Base-by-base conservation (phyloP, 257 asterid species). In the Avicennia marina region DNA sequence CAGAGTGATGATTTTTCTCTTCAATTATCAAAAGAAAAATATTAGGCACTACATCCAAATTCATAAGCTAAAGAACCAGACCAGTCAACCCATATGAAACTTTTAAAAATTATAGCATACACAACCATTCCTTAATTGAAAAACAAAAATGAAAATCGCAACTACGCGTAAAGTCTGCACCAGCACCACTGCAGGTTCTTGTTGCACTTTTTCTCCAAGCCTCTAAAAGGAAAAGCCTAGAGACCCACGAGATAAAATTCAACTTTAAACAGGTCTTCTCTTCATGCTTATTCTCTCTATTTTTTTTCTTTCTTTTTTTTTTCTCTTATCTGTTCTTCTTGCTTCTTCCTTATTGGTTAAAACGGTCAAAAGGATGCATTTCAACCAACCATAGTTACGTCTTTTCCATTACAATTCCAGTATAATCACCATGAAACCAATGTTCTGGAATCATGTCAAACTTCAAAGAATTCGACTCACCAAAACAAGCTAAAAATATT, bases 381-480 rank as follows among this genome's bases (percentile, higher is more conserved):
- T 45, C 47, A 11, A 64, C 52, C 39, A 57, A 18, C 63, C 29
- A 43, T 26, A 46, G 48, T 49, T 29, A 29, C 7, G 47, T 20
- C 59, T 56, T 43, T 44, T 18, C 25, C 40, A 24, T 40, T 46
- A 56, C 64, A 50, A 67, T 31, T 27, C 34, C 49, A 67, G 51
- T 43, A 48, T 26, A 66, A 42, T 50, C 65, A 46, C 54, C 25
- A 60, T 50, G 36, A 64, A 64, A 56, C 65, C 49, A 9, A 3
- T 20, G 54, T 56, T 24, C 39, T 16, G 10, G 47, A 56, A 47
- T 38, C 60, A 40, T 41, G 42, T 49, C 40, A 50, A 58, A 60
- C 61, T 48, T 42, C 70, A 68, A 46, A 62, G 53, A 42, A 58
- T 66, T 36, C 46, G 75, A 65, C 66, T 48, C 47, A 11, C 31